Evolutionary conservation across 331 rosid genomes (phyloP).

Genomic region (Ulmus americana): DNA sequence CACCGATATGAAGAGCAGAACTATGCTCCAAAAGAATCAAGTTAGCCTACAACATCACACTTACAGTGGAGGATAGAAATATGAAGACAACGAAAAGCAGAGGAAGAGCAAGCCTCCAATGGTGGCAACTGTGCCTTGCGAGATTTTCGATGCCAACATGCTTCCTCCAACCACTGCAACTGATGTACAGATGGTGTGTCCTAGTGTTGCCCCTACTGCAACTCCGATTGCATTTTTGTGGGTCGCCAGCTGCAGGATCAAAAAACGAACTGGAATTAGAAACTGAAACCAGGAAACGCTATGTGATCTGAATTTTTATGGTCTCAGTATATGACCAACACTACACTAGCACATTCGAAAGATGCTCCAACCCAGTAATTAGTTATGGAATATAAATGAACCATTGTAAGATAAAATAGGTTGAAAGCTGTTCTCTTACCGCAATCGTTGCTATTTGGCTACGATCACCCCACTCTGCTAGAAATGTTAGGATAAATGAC

Average conservation of each 20-base stretch:
- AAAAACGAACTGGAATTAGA: background rate
- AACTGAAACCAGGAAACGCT: background rate
- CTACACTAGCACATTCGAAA: too few species aligned
- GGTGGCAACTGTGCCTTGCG: conserved; percentile 90
- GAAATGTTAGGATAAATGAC: conserved; percentile 86
- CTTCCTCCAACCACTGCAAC: conserved; percentile 97
- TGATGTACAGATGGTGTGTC: conserved; percentile 94
- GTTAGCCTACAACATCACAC: conserved; percentile 19
- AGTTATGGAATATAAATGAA: background rate
- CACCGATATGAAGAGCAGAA: conserved; percentile 2
- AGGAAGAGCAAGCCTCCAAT: conserved; percentile 96
- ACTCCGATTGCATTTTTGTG: conserved; percentile 98
- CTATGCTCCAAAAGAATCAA: conserved; percentile 26
- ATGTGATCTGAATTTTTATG: background rate
- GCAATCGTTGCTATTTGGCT: conserved; percentile 99
- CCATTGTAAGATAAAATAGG: background rate
- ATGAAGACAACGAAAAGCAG: conserved; percentile 84
- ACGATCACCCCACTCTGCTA: conserved; percentile 99
- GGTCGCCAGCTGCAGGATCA: conserved; percentile 71
- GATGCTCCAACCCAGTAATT: too few species aligned
- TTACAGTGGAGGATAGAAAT: conserved; percentile 89
- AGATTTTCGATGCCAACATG: conserved; percentile 91
- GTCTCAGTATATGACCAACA: too few species aligned
- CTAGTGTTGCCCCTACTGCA: conserved; percentile 84
- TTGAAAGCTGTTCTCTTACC: conserved; percentile 39